Percentiles rank a stretch among this genome's conserved stretches.
phyloP scores from a whole-genome alignment of 257 asterid species.

The Gynochthodes officinalis region DNA sequence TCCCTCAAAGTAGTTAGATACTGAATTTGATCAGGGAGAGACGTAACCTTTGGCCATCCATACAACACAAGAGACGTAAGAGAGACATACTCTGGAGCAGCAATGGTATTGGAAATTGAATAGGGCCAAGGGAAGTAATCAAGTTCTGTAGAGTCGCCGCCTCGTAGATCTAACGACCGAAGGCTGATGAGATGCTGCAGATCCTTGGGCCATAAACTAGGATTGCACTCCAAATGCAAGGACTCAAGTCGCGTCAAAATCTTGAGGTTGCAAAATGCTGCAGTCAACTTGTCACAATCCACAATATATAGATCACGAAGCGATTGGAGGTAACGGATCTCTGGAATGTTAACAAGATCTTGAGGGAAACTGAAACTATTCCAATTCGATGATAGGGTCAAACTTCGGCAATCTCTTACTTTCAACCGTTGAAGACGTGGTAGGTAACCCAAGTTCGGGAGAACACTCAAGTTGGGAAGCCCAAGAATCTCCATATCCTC shows the following conservation, averaged over 20 bases:
- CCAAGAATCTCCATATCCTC: background rate
- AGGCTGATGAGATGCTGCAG: background rate
- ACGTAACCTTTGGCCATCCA: conserved; percentile 18
- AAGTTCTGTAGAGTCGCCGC: background rate
- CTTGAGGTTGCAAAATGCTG: background rate
- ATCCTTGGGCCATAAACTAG: background rate
- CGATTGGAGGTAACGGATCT: background rate
- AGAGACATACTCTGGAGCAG: background rate
- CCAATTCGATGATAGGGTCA: too few species aligned
- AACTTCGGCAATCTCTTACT: background rate
- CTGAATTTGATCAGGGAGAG: conserved; percentile 10
- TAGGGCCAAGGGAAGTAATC: conserved; percentile 11
- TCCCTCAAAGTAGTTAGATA: conserved; percentile 6
- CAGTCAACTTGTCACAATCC: background rate
- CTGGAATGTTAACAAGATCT: background rate
- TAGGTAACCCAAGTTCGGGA: background rate
- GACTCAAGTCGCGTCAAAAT: background rate
- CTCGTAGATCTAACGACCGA: background rate
- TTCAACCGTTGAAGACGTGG: background rate
- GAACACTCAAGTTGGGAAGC: background rate
- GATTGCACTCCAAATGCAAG: background rate
- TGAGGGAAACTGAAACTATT: too few species aligned
- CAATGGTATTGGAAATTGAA: background rate
- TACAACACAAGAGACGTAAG: background rate
- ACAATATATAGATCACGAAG: background rate